Conservation (phyloP, 768 basidiomycete species). For the Sarcodon sp. region DNA sequence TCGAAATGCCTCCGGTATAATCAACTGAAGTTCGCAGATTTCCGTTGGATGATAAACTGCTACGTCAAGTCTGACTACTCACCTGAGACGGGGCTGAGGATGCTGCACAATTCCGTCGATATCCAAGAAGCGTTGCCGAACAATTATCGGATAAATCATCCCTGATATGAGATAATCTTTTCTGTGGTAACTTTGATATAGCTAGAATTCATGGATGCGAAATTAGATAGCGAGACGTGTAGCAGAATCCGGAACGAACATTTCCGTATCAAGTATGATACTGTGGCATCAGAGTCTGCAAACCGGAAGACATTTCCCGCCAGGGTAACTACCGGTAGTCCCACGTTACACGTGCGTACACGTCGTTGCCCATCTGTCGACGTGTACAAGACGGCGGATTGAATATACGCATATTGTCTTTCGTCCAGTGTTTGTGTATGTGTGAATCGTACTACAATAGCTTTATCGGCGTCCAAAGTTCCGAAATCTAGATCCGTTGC, state of each 20-base stretch:
- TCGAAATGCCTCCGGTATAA: slow-evolving; percentile 90
- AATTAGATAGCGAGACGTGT: not conserved
- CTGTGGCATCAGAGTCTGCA: slow-evolving; percentile 81
- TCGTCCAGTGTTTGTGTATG: slow-evolving; percentile 60
- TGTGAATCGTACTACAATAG: slow-evolving; percentile 62
- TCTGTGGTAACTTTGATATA: slow-evolving; percentile 44
- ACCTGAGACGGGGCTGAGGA: slow-evolving; percentile 73
- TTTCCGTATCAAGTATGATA: slow-evolving; percentile 64
- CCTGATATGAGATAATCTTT: slow-evolving; percentile 61
- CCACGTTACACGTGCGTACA: slow-evolving; percentile 81
- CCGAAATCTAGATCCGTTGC: slow-evolving; percentile 72
- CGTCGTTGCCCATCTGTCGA: slow-evolving; percentile 62
- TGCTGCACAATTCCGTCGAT: slow-evolving; percentile 80
- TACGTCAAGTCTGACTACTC: slow-evolving; percentile 7
- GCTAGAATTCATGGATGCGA: slow-evolving; percentile 29
- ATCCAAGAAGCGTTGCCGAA: slow-evolving; percentile 70
- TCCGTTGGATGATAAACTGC: not conserved
- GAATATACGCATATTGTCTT: slow-evolving; percentile 64
- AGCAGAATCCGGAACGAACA: slow-evolving; percentile 31
- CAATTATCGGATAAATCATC: slow-evolving; percentile 80
- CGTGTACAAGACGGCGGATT: slow-evolving; percentile 85
- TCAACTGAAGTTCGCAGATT: slow-evolving; percentile 39
- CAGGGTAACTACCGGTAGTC: slow-evolving; percentile 64
- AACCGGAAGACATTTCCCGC: slow-evolving; percentile 88
- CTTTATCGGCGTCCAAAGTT: slow-evolving; percentile 68